Conservation (phyloP, 139 green algal species). For the Trebouxia sp. region DNA sequence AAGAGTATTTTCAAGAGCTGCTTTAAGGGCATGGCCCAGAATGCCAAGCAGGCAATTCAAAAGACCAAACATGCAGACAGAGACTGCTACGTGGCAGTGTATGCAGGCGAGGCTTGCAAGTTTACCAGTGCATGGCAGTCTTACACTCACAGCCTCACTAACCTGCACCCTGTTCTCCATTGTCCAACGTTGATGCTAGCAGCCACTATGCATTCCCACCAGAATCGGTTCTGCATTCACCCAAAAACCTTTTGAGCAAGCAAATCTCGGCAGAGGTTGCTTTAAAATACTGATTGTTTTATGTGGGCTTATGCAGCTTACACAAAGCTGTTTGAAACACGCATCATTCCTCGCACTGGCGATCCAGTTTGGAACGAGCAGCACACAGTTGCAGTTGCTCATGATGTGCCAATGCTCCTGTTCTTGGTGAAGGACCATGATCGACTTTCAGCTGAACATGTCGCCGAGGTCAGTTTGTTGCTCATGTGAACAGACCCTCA, state of each 20-base stretch:
- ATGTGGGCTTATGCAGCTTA: too few relatives aligned
- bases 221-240: too few relatives aligned
- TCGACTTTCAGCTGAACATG: neutral
- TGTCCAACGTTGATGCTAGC: too few relatives aligned
- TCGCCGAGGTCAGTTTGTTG: neutral
- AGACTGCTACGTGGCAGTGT: conserved; percentile 14
- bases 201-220: too few relatives aligned
- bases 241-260: too few relatives aligned
- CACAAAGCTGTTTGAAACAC: neutral
- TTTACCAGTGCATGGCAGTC: too few relatives aligned
- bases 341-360: neutral
- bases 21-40: neutral
- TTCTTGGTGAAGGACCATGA: neutral
- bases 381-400: neutral
- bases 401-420: neutral
- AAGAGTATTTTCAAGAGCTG: conserved; percentile 12
- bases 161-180: too few relatives aligned
- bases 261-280: too few relatives aligned
- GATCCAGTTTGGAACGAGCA: conserved; percentile 1
- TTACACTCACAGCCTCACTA: too few relatives aligned
- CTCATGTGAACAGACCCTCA: neutral
- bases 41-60: conserved; percentile 3
- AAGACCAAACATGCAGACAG: conserved; percentile 7
- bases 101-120: too few relatives aligned
- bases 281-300: too few relatives aligned